Conservation (phyloP, 2,329 filamentous ascomycete species). For the Stagonosporopsis tanaceti region DNA sequence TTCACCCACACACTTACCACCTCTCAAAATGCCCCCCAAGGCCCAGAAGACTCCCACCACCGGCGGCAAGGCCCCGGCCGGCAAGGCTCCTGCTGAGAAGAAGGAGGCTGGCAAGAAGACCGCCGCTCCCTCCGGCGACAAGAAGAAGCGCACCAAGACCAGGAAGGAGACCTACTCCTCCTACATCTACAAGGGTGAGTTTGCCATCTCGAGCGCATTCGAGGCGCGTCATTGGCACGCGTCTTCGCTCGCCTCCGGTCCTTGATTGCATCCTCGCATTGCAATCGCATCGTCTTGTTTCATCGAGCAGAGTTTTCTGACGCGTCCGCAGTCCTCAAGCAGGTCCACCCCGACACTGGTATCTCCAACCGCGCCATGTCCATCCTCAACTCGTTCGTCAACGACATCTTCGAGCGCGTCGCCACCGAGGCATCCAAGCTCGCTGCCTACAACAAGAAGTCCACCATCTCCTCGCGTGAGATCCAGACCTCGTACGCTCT, state of each 20-base stretch:
- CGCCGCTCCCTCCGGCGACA: conserved; percentile 86
- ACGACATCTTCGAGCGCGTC: conserved; percentile 99
- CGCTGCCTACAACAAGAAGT: conserved; percentile 99
- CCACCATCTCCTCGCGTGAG: conserved; percentile 98
- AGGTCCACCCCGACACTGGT: conserved; percentile 99
- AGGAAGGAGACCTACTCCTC: conserved; percentile 99
- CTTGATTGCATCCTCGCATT: conserved; percentile 5
- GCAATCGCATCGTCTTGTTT: conserved; percentile 48
- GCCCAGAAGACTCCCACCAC: conserved; percentile 96
- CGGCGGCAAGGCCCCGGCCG: conserved; percentile 89
- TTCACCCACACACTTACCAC: conserved; percentile 18
- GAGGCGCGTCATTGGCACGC: conserved; percentile 24
- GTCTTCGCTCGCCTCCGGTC: not conserved
- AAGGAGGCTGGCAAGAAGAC: conserved; percentile 99
- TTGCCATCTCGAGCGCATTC: conserved; percentile 9
- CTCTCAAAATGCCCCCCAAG: conserved; percentile 88
- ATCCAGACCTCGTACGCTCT: conserved; percentile 88
- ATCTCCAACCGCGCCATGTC: conserved; percentile 99
- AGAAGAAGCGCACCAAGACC: conserved; percentile 99
- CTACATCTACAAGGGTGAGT: conserved; percentile 99
- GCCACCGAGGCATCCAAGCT: conserved; percentile 99
- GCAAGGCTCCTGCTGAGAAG: conserved; percentile 90
- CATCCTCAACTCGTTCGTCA: conserved; percentile 99
- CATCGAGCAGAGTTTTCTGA: conserved; percentile 20
- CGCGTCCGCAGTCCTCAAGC: conserved; percentile 82